A percentile compares a stretch with the other conserved stretches of the same genome.
Evolutionary conservation across 139 green algal genomes (phyloP).

Genomic region (Haematococcus lacustris): DNA sequence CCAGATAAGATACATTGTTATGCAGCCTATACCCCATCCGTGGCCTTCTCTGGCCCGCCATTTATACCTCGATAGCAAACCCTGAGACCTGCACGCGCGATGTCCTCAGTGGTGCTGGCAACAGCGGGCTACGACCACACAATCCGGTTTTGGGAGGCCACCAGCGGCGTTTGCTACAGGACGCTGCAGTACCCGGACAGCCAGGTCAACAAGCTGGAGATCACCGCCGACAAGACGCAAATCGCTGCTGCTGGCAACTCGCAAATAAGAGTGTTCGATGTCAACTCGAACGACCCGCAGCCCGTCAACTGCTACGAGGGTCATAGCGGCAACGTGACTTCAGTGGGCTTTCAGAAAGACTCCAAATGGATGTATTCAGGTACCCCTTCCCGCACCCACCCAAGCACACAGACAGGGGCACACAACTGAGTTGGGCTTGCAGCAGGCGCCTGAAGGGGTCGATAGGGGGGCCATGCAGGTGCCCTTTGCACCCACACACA

Average conservation of each 20-base stretch:
- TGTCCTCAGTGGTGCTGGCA: constrained; percentile 80
- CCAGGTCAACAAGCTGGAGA: constrained; percentile 96
- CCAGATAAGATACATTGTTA: too few relatives aligned
- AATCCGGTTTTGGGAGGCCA: constrained; percentile 98
- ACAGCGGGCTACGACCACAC: constrained; percentile 98
- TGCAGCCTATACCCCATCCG: too few relatives aligned
- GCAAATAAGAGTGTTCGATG: constrained; percentile 75
- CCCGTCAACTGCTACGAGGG: constrained; percentile 80
- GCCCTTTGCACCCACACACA: too few relatives aligned
- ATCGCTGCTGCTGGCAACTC: constrained; percentile 87
- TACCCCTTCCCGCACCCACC: constrained; percentile 15
- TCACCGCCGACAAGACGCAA: constrained; percentile 91
- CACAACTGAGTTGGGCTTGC: too few relatives aligned
- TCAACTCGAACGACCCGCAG: constrained; percentile 81
- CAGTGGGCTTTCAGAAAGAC: constrained; percentile 94
- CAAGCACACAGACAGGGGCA: too few relatives aligned
- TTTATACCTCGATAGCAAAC: too few relatives aligned
- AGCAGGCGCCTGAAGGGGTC: too few relatives aligned
- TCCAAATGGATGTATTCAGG: constrained; percentile 95
- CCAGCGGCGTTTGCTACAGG: constrained; percentile 92
- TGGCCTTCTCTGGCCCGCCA: too few relatives aligned
- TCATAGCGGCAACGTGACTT: constrained; percentile 90
- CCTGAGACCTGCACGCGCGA: too few relatives aligned
- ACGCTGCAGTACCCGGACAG: constrained; percentile 91
- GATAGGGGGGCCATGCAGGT: too few relatives aligned